A percentile compares a stretch with the other conserved stretches of the same genome.
These are phyloP conservation scores for Ceratocystiopsis brevicomis DNA, from an alignment of 2,329 filamentous ascomycete species.

Conservation along the genomic window DNA sequence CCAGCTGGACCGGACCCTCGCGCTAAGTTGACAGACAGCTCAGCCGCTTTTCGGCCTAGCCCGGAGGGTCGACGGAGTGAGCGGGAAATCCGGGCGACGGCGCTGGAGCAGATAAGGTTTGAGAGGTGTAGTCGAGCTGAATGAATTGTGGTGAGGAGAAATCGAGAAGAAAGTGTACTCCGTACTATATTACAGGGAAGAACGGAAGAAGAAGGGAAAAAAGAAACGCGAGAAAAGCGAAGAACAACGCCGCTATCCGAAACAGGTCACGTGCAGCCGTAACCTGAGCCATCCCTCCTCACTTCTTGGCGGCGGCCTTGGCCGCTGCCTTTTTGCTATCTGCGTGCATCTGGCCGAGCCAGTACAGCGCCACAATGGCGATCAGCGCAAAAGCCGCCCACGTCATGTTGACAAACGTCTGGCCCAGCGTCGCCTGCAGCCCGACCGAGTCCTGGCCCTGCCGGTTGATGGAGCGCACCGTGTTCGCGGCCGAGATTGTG, in stretches of 20 bases:
- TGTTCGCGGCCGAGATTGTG: slow-evolving; percentile 2
- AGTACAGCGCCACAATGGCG: slow-evolving; percentile 21
- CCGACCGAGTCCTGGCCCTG: slow-evolving; percentile 23
- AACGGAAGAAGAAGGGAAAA: background rate
- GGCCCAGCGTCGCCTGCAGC: slow-evolving; percentile 23
- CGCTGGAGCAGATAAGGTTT: too few species aligned
- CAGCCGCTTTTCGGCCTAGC: too few species aligned
- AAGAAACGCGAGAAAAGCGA: background rate
- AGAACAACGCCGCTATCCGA: too few species aligned
- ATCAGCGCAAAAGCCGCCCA: slow-evolving; percentile 30
- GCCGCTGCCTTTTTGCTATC: slow-evolving; percentile 12
- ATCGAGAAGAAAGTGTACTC: background rate
- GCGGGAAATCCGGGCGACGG: too few species aligned
- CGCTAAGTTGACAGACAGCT: too few species aligned
- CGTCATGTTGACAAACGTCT: slow-evolving; percentile 24
- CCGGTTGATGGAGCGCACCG: slow-evolving; percentile 9
- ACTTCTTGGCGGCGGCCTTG: slow-evolving; percentile 2
- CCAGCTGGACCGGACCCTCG: too few species aligned
- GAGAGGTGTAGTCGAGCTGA: background rate
- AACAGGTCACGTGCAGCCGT: too few species aligned
- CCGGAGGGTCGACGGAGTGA: too few species aligned
- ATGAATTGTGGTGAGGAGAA: background rate
- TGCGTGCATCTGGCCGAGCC: slow-evolving; percentile 18
- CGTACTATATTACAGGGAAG: background rate
- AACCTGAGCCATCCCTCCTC: too few species aligned